A percentile compares a stretch with the other conserved stretches of the same genome.
phyloP scores from a whole-genome alignment of 495 filamentous ascomycete species.

The Parmelia sp. region DNA sequence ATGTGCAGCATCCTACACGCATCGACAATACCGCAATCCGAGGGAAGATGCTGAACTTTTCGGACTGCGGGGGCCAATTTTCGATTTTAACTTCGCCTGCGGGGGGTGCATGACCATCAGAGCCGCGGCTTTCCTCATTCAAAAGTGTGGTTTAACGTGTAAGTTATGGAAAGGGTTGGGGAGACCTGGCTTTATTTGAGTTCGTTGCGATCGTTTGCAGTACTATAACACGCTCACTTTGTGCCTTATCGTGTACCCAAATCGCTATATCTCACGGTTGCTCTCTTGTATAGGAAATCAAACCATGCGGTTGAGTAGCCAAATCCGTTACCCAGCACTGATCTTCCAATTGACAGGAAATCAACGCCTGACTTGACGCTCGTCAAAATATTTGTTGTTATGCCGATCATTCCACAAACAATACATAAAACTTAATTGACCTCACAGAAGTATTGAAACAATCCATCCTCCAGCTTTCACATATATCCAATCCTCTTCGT shows the following conservation, averaged over 20 bases:
- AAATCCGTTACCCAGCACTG: background rate
- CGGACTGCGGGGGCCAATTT: conserved; percentile 58
- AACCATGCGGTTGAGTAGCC: background rate
- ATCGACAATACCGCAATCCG: conserved; percentile 56
- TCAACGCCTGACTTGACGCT: background rate
- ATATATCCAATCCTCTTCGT: conserved; percentile 24
- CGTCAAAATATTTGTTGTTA: background rate
- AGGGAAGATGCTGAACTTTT: conserved; percentile 50
- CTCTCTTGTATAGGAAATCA: background rate
- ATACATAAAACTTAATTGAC: background rate
- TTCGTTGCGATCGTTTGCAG: no score
- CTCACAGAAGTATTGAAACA: background rate
- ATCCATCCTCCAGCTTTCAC: background rate
- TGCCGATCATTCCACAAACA: background rate
- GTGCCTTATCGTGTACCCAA: background rate
- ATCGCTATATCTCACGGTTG: background rate
- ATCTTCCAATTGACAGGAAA: background rate
- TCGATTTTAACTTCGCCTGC: conserved; percentile 34
- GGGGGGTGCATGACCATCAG: background rate
- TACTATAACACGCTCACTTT: background rate
- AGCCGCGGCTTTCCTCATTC: background rate
- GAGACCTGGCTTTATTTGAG: background rate
- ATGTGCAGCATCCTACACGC: conserved; percentile 50
- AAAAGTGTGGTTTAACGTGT: no score
- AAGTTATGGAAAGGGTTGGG: background rate